Base-by-base conservation (phyloP, 1,284 basidiomycete species). In the Hypsizygus ulmarius region DNA sequence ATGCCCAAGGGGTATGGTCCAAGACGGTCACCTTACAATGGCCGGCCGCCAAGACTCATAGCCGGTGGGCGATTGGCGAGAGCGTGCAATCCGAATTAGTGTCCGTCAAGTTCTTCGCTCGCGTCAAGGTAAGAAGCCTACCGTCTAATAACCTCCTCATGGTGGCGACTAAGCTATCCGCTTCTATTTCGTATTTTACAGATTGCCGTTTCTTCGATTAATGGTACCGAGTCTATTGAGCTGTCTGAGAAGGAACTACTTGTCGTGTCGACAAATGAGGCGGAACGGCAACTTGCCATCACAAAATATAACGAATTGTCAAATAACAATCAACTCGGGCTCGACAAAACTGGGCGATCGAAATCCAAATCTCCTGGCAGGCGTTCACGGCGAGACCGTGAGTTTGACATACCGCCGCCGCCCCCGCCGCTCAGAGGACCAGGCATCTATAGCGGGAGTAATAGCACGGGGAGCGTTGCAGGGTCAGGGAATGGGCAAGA, bases 41-140 rank as follows among this genome's bases (percentile, higher is more conserved):
- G 82, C 87, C 87, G 5, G 74, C 79, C 35, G 65, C 75, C 43
- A 86, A 83, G 59, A 80, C 84, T 6, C 75, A 75, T 48, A 79
- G 75, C 56, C 78, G 84, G 19, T 90, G 87, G 87, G 78, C 85
- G 7, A 75, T 87, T 49, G 87, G 87, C 12, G 87, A 90, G 68
- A 84, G 84, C 15, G 76, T 87, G 56, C 72, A 78, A 54, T 84
- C 83, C 35, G 74, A 79, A 39, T 63, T 87, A 53, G 81, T 78
- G n/a, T 75, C 78, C 36, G 76, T 90, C 41, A 78, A 75, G 58
- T 90, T 87, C 64, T 82, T 82, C 61, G 70, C 84, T 55, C 78
- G 81, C 39, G 73, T 81, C 52, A 87, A 85, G 76, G 86, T 85
- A 54, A 57, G 66, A 54, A 57, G 66, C 42, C 45, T 54, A 54